Conservation (phyloP, 495 filamentous ascomycete genomes). For the Xeromyces bisporus region DNA sequence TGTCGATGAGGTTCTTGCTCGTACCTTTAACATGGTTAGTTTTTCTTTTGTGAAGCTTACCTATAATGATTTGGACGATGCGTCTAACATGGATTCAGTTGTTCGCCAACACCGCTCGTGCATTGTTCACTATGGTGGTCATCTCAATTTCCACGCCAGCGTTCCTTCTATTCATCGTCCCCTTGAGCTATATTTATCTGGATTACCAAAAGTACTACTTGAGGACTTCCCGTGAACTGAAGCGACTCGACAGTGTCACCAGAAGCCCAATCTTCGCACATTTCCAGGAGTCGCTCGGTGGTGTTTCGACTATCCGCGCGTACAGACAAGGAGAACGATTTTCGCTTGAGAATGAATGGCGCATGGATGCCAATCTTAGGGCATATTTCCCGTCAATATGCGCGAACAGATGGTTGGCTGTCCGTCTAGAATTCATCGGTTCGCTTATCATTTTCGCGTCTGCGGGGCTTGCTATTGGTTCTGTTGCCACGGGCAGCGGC, state of each 20-base stretch:
- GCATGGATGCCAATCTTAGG: constrained; percentile 85
- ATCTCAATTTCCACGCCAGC: constrained; percentile 67
- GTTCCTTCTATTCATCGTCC: constrained; percentile 66
- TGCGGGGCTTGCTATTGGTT: constrained; percentile 66
- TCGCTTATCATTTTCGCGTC: constrained; percentile 83
- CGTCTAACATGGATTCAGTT: no score
- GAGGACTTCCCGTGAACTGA: constrained; percentile 86
- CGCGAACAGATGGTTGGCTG: constrained; percentile 91
- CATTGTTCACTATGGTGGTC: constrained; percentile 71
- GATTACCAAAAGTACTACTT: constrained; percentile 97
- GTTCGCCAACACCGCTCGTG: constrained; percentile 74
- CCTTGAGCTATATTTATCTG: constrained; percentile 65
- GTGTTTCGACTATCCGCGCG: constrained; percentile 92
- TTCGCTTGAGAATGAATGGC: constrained; percentile 88
- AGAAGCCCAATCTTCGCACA: constrained; percentile 95
- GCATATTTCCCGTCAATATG: constrained; percentile 95
- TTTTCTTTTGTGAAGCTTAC: no score
- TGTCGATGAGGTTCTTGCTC: constrained; percentile 86
- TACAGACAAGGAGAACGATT: constrained; percentile 83
- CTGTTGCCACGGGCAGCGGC: constrained; percentile 51
- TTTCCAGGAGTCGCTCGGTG: constrained; percentile 93
- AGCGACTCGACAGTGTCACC: constrained; percentile 87
- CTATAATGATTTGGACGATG: no score
- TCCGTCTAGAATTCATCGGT: constrained; percentile 90
- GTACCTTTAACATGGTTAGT: constrained; percentile 70